Evolutionary conservation across 345 rosid genomes (phyloP), one percentile per base, ranked within the genome.

Genomic region (Rhodamnia argentea): DNA sequence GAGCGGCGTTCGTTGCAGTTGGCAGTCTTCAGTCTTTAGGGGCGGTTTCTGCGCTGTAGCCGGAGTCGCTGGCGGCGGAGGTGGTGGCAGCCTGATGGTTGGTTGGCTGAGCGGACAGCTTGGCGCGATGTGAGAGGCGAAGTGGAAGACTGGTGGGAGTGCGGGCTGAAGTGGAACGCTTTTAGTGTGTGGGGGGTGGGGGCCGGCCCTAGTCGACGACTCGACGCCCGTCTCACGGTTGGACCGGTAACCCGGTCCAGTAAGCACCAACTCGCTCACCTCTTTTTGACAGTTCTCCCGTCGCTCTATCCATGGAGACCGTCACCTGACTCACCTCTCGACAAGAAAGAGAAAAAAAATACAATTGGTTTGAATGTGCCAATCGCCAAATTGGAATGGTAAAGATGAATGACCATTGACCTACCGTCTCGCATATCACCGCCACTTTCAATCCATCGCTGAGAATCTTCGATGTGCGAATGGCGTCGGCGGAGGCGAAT

Each of bases 401-500:
- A 44, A 18, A 26, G 87, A 52, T 82, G 20, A 32, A 86, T 40
- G 87, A 86, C 82, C 55, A 42, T 83, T 86, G 85, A 86, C 87
- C 87, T 52, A 52, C 70, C 85, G 84, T 82, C 78, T 37, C 23
- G 10, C 81, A 10, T 16, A 37, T 70, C 81, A 42, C 14, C 9
- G 16, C 42, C 26, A 3, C 15, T 84, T 51, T 14, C 81, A 40
- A 58, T 57, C 81, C 53, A 14, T 52, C 11, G 26, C 16, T 12
- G 70, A 23, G 51, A 29, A 44, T 23, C 53, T 84, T 60, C 81
- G 44, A 57, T 70, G 81, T 11, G 26, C n/a, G 29, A 70, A 89
- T 88, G 92, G 83, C 88, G 88, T 85, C 91, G 52, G 16, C 90
- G 20, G 91, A 89, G 83, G 89, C 88, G 85, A 86, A 84, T 88